Conservation (phyloP, 352 stramenopile species). For the Phytophthora meadii region DNA sequence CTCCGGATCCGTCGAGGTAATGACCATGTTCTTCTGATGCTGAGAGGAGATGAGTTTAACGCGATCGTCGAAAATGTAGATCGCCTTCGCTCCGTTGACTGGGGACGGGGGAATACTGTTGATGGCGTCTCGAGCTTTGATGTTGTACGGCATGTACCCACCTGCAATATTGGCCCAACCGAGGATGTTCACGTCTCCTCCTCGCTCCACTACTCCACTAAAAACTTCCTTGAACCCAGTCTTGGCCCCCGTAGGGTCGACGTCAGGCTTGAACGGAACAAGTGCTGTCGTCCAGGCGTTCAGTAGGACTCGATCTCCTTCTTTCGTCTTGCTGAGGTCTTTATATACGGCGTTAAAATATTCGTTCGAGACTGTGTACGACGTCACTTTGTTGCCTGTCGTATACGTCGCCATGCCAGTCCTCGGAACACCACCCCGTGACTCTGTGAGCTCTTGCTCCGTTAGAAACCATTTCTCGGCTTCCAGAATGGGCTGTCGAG, state of each 20-base stretch:
- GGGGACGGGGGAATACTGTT: slow-evolving; percentile 33
- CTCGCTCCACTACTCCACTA: slow-evolving; percentile 32
- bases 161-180: slow-evolving; percentile 58
- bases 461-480: slow-evolving; percentile 64
- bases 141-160: slow-evolving; percentile 30
- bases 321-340: slow-evolving; percentile 39
- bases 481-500: slow-evolving; percentile 48
- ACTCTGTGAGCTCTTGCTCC: slow-evolving; percentile 47
- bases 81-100: slow-evolving; percentile 18
- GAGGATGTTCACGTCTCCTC: slow-evolving; percentile 52
- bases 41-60: slow-evolving; percentile 43
- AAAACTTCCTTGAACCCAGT: slow-evolving; percentile 44
- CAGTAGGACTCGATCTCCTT: slow-evolving; percentile 40
- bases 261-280: slow-evolving; percentile 44
- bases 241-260: slow-evolving; percentile 16
- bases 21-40: slow-evolving; percentile 57
- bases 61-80: slow-evolving; percentile 61
- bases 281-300: slow-evolving; percentile 57
- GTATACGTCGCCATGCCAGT: slow-evolving; percentile 38
- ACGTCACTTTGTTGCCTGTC: slow-evolving; percentile 47
- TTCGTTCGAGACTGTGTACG: slow-evolving; percentile 47
- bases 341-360: slow-evolving; percentile 54
- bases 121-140: slow-evolving; percentile 44
- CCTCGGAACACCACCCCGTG: slow-evolving; percentile 48
- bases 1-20: slow-evolving; percentile 7